Conservation (phyloP, 371 early-diverging fungal genomes). For the Mortierella sp. region DNA sequence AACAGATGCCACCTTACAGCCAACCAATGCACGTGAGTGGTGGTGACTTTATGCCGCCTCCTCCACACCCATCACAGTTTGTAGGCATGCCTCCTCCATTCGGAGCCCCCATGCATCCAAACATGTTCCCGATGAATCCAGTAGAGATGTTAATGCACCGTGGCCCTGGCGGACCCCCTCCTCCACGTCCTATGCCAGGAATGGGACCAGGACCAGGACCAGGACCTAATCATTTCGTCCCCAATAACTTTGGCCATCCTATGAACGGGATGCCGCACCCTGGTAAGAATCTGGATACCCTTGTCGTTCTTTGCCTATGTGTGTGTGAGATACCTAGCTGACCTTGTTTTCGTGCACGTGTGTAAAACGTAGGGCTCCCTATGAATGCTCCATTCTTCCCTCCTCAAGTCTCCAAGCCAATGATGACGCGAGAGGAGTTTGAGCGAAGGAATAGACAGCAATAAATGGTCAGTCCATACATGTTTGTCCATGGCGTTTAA, state of each 20-base stretch:
- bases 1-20: slow-evolving; percentile 43
- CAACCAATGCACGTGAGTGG: slow-evolving; percentile 49
- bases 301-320: background rate
- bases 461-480: no score
- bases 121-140: slow-evolving; percentile 55
- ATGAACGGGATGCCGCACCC: slow-evolving; percentile 44
- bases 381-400: slow-evolving; percentile 47
- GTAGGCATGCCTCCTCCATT: slow-evolving; percentile 55
- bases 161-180: slow-evolving; percentile 41
- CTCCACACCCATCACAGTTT: slow-evolving; percentile 45
- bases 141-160: slow-evolving; percentile 51
- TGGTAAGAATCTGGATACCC: slow-evolving; percentile 11
- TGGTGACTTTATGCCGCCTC: slow-evolving; percentile 44
- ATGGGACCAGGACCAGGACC: slow-evolving; percentile 51
- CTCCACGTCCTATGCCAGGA: slow-evolving; percentile 48
- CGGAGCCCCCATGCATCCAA: slow-evolving; percentile 55
- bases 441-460: slow-evolving; percentile 53
- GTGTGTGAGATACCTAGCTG: background rate
- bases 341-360: background rate
- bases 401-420: slow-evolving; percentile 50
- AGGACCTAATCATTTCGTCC: slow-evolving; percentile 50
- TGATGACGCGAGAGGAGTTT: slow-evolving; percentile 50
- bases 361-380: slow-evolving; percentile 21
- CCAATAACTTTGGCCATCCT: slow-evolving; percentile 51
- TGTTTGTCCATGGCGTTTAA: no score